phyloP scores from a whole-genome alignment of 306 rosid genomes.

The Cucumis hystrix region DNA sequence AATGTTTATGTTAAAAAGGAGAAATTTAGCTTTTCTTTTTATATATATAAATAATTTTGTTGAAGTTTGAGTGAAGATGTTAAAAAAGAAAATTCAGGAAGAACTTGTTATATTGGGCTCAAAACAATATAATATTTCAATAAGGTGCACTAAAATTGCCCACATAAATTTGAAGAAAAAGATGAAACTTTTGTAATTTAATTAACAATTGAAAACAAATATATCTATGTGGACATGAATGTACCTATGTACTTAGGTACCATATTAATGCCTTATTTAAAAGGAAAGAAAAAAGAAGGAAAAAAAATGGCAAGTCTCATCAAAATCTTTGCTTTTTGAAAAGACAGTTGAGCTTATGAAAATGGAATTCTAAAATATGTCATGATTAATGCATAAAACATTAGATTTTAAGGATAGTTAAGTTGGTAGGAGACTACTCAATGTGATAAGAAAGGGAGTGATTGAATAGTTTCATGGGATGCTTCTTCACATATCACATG shows the following conservation, averaged over 20 bases:
- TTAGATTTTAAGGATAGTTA: not conserved
- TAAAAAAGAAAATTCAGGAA: too few species aligned
- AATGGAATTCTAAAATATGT: not conserved
- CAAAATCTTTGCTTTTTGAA: not conserved
- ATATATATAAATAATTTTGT: too few species aligned
- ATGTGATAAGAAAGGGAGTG: not conserved
- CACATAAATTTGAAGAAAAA: too few species aligned
- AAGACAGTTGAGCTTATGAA: not conserved
- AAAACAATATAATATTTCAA: too few species aligned
- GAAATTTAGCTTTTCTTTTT: too few species aligned
- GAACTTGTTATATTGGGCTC: too few species aligned
- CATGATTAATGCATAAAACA: not conserved
- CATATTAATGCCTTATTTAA: not conserved
- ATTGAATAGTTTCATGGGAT: not conserved
- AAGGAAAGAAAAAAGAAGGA: not conserved
- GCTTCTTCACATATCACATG: constrained; percentile 2
- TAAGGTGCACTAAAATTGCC: too few species aligned
- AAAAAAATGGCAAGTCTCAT: not conserved
- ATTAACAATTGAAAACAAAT: not conserved
- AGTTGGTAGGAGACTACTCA: constrained; percentile 6
- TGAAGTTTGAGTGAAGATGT: too few species aligned
- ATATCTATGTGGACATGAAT: not conserved
- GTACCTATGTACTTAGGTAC: constrained; percentile 2
- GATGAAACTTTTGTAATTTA: not conserved
- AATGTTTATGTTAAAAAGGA: too few species aligned